Base-by-base conservation (phyloP, 768 basidiomycete species). In the Mycena leptocephala region DNA sequence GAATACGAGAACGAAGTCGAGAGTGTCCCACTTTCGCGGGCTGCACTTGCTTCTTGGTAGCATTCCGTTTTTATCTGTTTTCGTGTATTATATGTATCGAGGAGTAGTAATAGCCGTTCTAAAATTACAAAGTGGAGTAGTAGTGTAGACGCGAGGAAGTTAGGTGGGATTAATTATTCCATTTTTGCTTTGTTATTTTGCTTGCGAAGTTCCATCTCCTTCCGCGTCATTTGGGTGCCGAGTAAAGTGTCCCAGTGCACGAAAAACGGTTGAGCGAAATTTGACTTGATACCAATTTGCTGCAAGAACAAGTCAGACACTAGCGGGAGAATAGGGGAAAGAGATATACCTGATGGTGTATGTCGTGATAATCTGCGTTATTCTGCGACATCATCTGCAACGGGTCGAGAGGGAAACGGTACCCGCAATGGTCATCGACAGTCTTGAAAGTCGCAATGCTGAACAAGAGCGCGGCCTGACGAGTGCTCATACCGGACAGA, bases 331-430 rank as follows among this genome's bases (percentile, higher is more conserved):
- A 43, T 26, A 1, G 4, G 51, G 35, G 26, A 43, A 32, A 64
- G 65, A n/a, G 58, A n/a, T 86, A 85, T 80, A 94, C 95, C 89
- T 97, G 97, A 84, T 99, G 98, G 81, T 99, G 98, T 75, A 99
- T 98, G 84, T 99, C 98, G 83, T 99, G 98, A 84, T 98, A 99
- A 84, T 98, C 96, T 1, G 97, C 95, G 83, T 96, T 98, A 83
- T 99, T 99, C 5, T 89, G 86, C 63, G 93, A 95, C 70, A 99
- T 76, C 81, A 95, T 81, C 84, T 99, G 98, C 32, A 97, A 85
- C 0, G 97, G 98, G 81, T 99, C 98, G 85, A 94, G 98, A 56
- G 97, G 96, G 16, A 99, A 84, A 35, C 84, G 88, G 82, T 98
- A 99, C 4, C 97, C 97, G 75, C 96, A 98, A 83, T 98, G 97